Evolutionary conservation across 805 yeast genomes (phyloP).

Genomic region (Wickerhamiella hasegawae): DNA sequence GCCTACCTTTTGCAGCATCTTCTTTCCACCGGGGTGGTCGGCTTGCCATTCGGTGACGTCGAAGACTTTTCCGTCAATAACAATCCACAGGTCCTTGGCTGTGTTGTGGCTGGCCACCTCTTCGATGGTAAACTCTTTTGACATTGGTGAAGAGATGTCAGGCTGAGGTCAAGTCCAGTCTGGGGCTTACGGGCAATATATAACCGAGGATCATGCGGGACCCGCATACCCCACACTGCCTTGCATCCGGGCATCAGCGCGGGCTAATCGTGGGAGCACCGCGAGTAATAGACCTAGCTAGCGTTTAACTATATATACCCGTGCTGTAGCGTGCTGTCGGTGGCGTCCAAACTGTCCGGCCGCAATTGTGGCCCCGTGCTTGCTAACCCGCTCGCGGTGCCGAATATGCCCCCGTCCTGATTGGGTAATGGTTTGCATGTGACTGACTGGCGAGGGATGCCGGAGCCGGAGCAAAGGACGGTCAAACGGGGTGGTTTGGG

Average conservation of each 20-base stretch:
- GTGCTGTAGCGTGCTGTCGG: no score
- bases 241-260: background rate
- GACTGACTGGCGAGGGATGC: no score
- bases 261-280: background rate
- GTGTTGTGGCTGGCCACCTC: slow-evolving; percentile 60
- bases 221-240: background rate
- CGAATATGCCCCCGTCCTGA: no score
- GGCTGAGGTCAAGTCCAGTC: background rate
- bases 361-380: no score
- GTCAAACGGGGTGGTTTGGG: no score
- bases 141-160: slow-evolving; percentile 10
- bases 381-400: no score
- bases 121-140: slow-evolving; percentile 11
- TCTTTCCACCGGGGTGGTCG: slow-evolving; percentile 69
- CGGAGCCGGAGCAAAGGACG: no score
- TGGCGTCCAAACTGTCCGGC: no score
- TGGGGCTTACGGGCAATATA: background rate
- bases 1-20: slow-evolving; percentile 65
- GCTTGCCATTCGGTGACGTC: slow-evolving; percentile 55
- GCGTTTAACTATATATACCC: no score
- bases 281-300: slow-evolving; percentile 22
- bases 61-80: slow-evolving; percentile 65
- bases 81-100: slow-evolving; percentile 73
- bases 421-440: no score
- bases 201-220: no score